Base-by-base conservation (phyloP, 768 basidiomycete genomes). In the Lentinula sp. region DNA sequence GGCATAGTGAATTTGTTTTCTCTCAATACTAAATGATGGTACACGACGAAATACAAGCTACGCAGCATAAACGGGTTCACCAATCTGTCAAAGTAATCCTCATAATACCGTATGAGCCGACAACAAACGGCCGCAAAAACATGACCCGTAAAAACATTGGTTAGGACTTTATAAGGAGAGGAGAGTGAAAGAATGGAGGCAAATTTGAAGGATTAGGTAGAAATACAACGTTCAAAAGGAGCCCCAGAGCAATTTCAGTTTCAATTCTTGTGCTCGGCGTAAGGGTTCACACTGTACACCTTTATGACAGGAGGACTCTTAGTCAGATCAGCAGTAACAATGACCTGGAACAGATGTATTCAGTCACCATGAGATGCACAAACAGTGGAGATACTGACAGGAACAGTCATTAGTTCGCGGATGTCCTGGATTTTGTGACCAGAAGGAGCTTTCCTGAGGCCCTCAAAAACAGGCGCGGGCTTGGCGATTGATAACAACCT, bases 361-460 rank as follows among this genome's bases (percentile, higher is more conserved):
- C 51, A 68, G 62, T 63, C 13, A 12, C 46, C 18, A 35, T n/a
- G 6, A 20, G 23, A 23, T 48, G 33, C 32, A 52, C 20, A 36
- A 51, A 64, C 9, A 59, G 39, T 3, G 32, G 20, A 23, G 59
- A 15, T 13, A 82, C 88, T 67, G 76, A 95, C 94, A 59, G 94
- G 95, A 41, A 97, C 91, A 50, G 84, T 92, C 91, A 93, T 93
- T 68, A 97, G 74, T 72, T 97, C 95, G 66, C 81, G 86, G 70
- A 98, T 92, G 71, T 95, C 95, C 76, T 98, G 96, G 66, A 97
- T 92, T 79, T 85, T 90, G 75, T 98, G 96, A n/a, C 91, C 92
- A 50, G 88, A 77, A 13, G 81, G 64, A 0, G 85, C 88, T 41
- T 79, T 77, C 73, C 87, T 83, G 65, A 96, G 73, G 13, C 93